These are phyloP conservation scores for Cyclostephanos invisitatus DNA, from an alignment of 108 stramenopile species.

Conservation along the genomic window DNA sequence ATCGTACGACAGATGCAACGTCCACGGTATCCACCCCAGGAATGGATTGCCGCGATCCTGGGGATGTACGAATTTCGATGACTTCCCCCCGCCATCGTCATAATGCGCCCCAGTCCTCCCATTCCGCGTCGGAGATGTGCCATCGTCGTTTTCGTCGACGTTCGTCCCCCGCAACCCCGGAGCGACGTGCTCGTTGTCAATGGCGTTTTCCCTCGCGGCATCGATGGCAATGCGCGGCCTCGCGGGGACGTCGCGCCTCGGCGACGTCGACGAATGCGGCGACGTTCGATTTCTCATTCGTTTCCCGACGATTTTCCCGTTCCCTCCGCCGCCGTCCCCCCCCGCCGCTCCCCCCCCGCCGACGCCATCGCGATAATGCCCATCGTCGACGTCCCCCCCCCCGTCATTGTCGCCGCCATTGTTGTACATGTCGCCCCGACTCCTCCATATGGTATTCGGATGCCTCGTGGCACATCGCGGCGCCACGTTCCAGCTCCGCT, in stretches of 20 bases:
- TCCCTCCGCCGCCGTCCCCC: neutral
- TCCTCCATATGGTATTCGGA: constrained; percentile 59
- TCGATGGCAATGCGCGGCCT: no score
- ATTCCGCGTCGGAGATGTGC: no score
- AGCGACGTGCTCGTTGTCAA: no score
- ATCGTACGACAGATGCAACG: constrained; percentile 61
- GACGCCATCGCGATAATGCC: neutral
- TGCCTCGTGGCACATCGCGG: constrained; percentile 73
- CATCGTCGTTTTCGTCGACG: no score
- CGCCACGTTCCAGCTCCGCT: constrained; percentile 55
- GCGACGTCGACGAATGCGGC: no score
- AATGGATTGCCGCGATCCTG: constrained; percentile 72
- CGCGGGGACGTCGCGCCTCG: no score
- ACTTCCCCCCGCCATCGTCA: neutral
- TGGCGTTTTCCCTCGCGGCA: no score
- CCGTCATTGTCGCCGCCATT: neutral
- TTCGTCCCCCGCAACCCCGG: no score
- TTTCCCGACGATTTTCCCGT: neutral
- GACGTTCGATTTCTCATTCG: no score
- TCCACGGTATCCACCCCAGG: constrained; percentile 78
- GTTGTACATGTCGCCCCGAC: constrained; percentile 21
- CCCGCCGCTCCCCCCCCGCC: neutral
- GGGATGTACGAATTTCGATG: constrained; percentile 22
- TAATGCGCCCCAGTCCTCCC: no score
- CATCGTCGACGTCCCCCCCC: neutral